phyloP scores from a whole-genome alignment of 2,329 filamentous ascomycete genomes.

The Xylaria sp. region DNA sequence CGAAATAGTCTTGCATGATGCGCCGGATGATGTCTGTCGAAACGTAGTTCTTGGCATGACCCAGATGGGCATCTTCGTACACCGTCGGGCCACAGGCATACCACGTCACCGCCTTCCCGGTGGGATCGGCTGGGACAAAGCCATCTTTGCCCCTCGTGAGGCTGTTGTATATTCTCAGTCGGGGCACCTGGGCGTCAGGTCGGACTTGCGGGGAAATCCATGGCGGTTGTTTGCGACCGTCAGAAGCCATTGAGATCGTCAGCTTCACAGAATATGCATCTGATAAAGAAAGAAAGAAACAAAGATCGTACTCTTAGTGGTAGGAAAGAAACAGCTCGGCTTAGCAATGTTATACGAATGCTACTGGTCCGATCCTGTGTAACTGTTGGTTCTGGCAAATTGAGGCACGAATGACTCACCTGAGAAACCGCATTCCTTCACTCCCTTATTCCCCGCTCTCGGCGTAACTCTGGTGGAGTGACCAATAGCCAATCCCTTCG shows the following conservation, averaged over 20 bases:
- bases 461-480: too few species aligned
- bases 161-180: constrained; percentile 77
- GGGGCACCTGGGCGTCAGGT: constrained; percentile 24
- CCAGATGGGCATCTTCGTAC: constrained; percentile 79
- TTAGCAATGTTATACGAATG: constrained; percentile 4
- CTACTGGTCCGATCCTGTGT: neutral
- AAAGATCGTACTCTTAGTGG: constrained; percentile 15
- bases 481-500: too few species aligned
- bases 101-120: constrained; percentile 76
- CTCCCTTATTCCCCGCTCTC: neutral
- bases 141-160: constrained; percentile 78
- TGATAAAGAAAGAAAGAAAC: constrained; percentile 11
- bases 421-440: constrained; percentile 6
- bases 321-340: constrained; percentile 10
- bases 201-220: constrained; percentile 21
- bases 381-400: constrained; percentile 12
- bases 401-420: constrained; percentile 21
- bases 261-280: constrained; percentile 1
- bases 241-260: constrained; percentile 24
- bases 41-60: constrained; percentile 90
- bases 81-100: constrained; percentile 92
- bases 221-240: constrained; percentile 25
- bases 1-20: constrained; percentile 84
- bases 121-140: constrained; percentile 76
- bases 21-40: constrained; percentile 88